phyloP scores from a whole-genome alignment of 2,329 filamentous ascomycete species.

The Penicillium sp. region DNA sequence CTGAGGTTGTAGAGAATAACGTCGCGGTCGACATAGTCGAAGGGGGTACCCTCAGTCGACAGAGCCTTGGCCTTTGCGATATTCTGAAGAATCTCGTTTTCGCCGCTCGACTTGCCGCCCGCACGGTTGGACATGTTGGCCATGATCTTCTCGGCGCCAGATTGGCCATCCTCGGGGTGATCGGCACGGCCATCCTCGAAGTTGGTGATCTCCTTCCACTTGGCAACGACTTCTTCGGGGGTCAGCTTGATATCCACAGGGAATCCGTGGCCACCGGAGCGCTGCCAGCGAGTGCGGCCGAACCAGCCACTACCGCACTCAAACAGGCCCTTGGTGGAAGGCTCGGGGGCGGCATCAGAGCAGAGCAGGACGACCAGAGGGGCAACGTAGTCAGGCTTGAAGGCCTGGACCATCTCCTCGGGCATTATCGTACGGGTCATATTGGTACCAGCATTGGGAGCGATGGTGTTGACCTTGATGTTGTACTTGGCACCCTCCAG shows the following conservation, averaged over 20 bases:
- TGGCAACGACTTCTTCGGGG: constrained; percentile 74
- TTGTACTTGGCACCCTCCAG: constrained; percentile 95
- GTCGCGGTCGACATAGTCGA: constrained; percentile 80
- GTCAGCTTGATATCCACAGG: constrained; percentile 78
- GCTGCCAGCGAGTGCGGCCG: constrained; percentile 90
- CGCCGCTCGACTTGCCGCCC: constrained; percentile 44
- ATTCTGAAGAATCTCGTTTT: constrained; percentile 66
- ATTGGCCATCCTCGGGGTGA: constrained; percentile 74
- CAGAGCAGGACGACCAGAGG: constrained; percentile 85
- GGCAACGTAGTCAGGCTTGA: constrained; percentile 98
- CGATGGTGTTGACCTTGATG: constrained; percentile 97
- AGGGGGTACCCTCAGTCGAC: constrained; percentile 70
- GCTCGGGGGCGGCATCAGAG: constrained; percentile 79
- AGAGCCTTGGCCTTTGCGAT: constrained; percentile 74
- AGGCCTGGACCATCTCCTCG: constrained; percentile 95
- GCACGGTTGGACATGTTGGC: constrained; percentile 80
- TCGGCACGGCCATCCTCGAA: constrained; percentile 88
- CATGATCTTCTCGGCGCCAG: constrained; percentile 75
- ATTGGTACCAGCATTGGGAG: constrained; percentile 91
- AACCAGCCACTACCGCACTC: constrained; percentile 95
- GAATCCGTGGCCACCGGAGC: constrained; percentile 85
- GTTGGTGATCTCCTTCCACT: constrained; percentile 75
- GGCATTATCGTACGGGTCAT: constrained; percentile 95
- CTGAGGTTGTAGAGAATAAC: constrained; percentile 94
- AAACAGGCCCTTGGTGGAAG: constrained; percentile 81